Evolutionary conservation across 1,284 basidiomycete genomes (phyloP).

Genomic region (Apiotrichum laibachii): DNA sequence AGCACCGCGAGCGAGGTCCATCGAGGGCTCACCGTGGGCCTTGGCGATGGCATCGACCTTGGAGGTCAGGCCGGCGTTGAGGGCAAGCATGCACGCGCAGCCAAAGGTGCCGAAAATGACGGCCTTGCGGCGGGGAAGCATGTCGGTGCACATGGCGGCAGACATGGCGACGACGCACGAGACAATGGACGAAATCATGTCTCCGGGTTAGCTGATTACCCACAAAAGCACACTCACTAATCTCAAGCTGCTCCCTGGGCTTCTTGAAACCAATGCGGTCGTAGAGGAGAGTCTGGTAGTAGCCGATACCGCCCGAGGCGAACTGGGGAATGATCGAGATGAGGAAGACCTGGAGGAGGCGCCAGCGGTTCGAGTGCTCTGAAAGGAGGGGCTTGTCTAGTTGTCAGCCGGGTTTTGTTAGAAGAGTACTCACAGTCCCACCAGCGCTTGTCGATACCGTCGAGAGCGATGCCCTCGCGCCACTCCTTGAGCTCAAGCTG

Average conservation of each 20-base stretch:
- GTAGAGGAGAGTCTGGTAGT: conserved; percentile 48
- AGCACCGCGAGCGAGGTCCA: conserved; percentile 6
- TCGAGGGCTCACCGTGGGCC: background rate
- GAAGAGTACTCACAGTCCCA: conserved; percentile 47
- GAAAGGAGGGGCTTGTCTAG: conserved; percentile 30
- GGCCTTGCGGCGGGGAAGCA: conserved; percentile 33
- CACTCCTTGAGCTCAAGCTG: conserved; percentile 60
- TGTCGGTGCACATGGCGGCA: conserved; percentile 32
- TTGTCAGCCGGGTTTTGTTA: background rate
- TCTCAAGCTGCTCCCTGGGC: conserved; percentile 52
- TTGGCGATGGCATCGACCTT: background rate
- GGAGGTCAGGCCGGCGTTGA: conserved; percentile 33
- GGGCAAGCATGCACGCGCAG: conserved; percentile 32
- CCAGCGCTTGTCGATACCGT: conserved; percentile 64
- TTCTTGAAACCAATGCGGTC: conserved; percentile 29
- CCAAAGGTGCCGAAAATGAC: conserved; percentile 36
- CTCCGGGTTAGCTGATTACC: background rate
- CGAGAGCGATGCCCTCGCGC: conserved; percentile 56
- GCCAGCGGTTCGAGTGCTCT: conserved; percentile 34
- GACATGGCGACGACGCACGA: conserved; percentile 52
- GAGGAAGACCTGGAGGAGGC: conserved; percentile 41
- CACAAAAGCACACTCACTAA: conserved; percentile 46
- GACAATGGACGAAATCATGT: conserved; percentile 28
- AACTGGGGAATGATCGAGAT: conserved; percentile 54
- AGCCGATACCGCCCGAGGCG: conserved; percentile 55